These are phyloP conservation scores for Leccinum ochraceum DNA, from an alignment of 768 basidiomycete genomes.

Conservation along the genomic window DNA sequence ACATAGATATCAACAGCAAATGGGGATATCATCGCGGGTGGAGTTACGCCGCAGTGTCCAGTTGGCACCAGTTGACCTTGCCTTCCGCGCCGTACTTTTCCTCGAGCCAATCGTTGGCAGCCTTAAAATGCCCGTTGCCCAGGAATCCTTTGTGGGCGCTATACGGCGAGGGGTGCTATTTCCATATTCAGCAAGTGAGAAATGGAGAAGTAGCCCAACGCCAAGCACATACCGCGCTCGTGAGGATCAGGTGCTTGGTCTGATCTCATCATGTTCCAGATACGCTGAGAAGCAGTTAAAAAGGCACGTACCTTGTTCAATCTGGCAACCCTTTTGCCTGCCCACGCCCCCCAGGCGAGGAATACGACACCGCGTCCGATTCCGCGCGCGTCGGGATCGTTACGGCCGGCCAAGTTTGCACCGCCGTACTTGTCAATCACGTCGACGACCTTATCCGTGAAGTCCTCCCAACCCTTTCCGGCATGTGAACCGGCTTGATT, in stretches of 20 bases:
- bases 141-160: conserved; percentile 80
- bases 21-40: conserved; percentile 21
- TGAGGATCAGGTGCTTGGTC: conserved; percentile 81
- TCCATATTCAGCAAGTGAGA: conserved; percentile 30
- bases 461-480: conserved; percentile 87
- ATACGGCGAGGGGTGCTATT: conserved; percentile 81
- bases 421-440: conserved; percentile 77
- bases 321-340: conserved; percentile 78
- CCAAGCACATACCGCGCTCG: conserved; percentile 60
- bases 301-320: conserved; percentile 60
- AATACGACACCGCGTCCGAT: conserved; percentile 79
- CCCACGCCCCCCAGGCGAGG: conserved; percentile 90
- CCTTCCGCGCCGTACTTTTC: conserved; percentile 72
- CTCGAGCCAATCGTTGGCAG: conserved; percentile 86
- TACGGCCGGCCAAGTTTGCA: conserved; percentile 54
- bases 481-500: conserved; percentile 78
- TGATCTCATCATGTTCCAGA: conserved; percentile 33
- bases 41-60: conserved; percentile 30
- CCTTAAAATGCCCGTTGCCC: conserved; percentile 86
- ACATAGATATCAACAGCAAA: conserved; percentile 30
- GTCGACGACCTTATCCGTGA: conserved; percentile 81
- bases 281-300: conserved; percentile 10
- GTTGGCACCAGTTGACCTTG: conserved; percentile 72
- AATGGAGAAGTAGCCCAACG: conserved; percentile 18
- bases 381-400: conserved; percentile 42